Evolutionary conservation across 495 filamentous ascomycete genomes (phyloP).

Genomic region (Tuber magnatum): DNA sequence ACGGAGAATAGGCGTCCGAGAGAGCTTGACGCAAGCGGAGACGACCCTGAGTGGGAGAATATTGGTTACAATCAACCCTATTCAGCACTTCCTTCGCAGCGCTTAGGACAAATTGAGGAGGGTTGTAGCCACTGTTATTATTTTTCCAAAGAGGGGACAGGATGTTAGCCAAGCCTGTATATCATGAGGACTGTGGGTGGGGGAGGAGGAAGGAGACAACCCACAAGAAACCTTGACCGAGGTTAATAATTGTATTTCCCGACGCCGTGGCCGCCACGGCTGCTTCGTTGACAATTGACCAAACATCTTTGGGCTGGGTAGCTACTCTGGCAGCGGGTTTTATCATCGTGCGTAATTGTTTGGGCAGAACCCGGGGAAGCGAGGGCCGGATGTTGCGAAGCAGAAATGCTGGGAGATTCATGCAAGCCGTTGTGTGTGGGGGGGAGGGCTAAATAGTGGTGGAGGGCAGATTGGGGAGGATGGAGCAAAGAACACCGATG

Average conservation of each 20-base stretch:
- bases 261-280: constrained; percentile 66
- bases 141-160: neutral
- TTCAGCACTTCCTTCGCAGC: constrained; percentile 85
- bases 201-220: constrained; percentile 28
- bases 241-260: constrained; percentile 84
- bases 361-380: neutral
- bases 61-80: constrained; percentile 96
- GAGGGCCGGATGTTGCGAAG: constrained; percentile 14
- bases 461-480: neutral
- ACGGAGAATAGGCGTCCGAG: constrained; percentile 78
- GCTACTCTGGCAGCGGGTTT: constrained; percentile 72
- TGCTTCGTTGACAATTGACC: constrained; percentile 95
- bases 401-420: neutral
- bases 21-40: constrained; percentile 86
- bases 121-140: constrained; percentile 74
- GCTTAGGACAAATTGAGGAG: constrained; percentile 80
- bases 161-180: neutral
- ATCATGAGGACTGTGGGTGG: neutral
- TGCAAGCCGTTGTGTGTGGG: neutral
- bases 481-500: neutral
- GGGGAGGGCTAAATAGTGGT: neutral
- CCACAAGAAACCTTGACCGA: constrained; percentile 92
- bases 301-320: constrained; percentile 84
- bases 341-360: constrained; percentile 35
- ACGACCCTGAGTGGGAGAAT: constrained; percentile 84